phyloP scores from a whole-genome alignment of 2,329 filamentous ascomycete genomes.

The Raffaelea albimanens region DNA sequence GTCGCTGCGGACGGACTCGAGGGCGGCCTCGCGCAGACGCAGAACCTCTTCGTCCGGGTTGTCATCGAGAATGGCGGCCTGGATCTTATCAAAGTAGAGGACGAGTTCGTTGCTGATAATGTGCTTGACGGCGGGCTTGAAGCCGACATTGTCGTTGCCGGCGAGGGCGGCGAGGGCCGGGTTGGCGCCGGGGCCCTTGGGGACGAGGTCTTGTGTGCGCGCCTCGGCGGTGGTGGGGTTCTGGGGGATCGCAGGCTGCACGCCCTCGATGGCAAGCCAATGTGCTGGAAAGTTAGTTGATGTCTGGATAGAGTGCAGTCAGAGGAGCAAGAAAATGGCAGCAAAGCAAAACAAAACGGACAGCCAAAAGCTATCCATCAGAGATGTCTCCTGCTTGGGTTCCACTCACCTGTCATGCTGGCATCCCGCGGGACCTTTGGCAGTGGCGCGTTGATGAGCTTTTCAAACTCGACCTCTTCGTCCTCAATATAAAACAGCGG shows the following conservation, averaged over 20 bases:
- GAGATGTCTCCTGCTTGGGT: no score
- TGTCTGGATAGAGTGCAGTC: no score
- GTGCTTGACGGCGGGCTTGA: constrained; percentile 91
- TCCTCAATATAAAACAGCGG: constrained; percentile 96
- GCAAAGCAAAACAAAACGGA: background rate
- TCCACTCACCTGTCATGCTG: constrained; percentile 67
- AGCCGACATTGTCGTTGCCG: constrained; percentile 71
- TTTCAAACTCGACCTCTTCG: constrained; percentile 97
- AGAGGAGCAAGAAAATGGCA: no score
- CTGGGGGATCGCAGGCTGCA: constrained; percentile 91
- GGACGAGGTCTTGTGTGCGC: constrained; percentile 72
- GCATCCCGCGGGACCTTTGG: constrained; percentile 92
- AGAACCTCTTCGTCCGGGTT: constrained; percentile 68
- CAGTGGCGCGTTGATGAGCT: constrained; percentile 90
- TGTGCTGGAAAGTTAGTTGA: constrained; percentile 51
- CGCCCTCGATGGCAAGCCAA: constrained; percentile 95
- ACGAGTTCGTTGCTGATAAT: constrained; percentile 93
- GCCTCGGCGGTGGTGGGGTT: constrained; percentile 85
- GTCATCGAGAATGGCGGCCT: constrained; percentile 78
- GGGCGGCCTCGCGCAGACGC: constrained; percentile 68
- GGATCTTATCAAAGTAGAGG: constrained; percentile 94
- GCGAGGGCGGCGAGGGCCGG: constrained; percentile 73
- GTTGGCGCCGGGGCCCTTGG: constrained; percentile 84
- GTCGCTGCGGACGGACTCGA: constrained; percentile 78
- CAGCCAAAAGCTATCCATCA: background rate